Base-by-base conservation (phyloP, 331 rosid genomes). In the Dryas integrifolia region DNA sequence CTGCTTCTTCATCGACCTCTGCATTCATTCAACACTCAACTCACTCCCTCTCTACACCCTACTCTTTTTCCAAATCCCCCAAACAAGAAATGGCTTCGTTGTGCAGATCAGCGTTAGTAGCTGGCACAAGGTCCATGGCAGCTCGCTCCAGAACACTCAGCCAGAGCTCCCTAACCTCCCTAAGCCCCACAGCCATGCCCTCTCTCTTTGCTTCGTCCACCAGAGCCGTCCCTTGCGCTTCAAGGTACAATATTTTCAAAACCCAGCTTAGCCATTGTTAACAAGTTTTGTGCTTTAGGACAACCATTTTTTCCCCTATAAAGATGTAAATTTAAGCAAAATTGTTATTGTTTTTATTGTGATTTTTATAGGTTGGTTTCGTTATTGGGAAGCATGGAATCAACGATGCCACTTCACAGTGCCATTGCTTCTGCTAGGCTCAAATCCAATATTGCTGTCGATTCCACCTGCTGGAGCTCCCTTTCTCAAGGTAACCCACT, bases 401-500 rank as follows among this genome's bases (percentile, higher is more conserved):
- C 99, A 10, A 72, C 87, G 90, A 83, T 86, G 90, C 99, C 99
- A 9, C 96, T 95, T 64, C 99, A 95, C 59, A 92, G 86, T 35
- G 92, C 92, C 45, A 82, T 92, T 50, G 99, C 99, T 48, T 79
- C 88, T 45, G 98, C 99, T 70, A 85, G 99, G 62, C 92, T 95
- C 71, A 90, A 83, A 49, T 92, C 99, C 65, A 89, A 78, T 70
- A 88, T 92, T 43, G 96, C 98, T 12, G 69, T 85, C 7, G 89
- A 88, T 76, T 83, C 97, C 44, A 70, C 84, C 58, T 86, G 85
- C 89, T 88, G 99, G 97, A 89, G 98, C 81, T 80, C 53, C 87
- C 89, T 95, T 58, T 92, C 98, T 84, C 92, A 76, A 81, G 96
- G 99, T 95, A 78, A n/a, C 30, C 72, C 47, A 10, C 38, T 67